phyloP scores from a whole-genome alignment of 2,329 filamentous ascomycete genomes.

The Neophaeococcomyces mojaviensis region DNA sequence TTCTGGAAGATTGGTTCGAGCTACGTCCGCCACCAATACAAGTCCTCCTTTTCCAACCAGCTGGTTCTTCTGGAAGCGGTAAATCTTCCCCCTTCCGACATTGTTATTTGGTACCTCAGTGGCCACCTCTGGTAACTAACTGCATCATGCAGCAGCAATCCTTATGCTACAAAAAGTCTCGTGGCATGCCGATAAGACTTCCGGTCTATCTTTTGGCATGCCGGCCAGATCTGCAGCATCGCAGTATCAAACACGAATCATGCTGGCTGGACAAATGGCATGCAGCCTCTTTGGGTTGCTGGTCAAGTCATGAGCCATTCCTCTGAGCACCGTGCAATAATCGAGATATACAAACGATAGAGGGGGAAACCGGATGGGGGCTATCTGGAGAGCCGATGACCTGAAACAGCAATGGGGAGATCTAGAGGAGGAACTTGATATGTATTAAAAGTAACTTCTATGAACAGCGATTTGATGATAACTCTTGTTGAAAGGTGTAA shows the following conservation, averaged over 20 bases:
- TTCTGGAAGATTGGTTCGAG: no score
- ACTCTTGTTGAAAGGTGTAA: no score
- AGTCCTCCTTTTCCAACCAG: conserved; percentile 30
- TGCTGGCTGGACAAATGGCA: conserved; percentile 50
- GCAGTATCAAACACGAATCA: conserved; percentile 49
- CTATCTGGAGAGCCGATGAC: conserved; percentile 47
- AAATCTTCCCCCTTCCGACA: conserved; percentile 37
- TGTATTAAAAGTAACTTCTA: no score
- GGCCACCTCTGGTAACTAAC: conserved; percentile 50
- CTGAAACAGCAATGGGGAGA: conserved; percentile 47
- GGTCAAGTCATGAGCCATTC: conserved; percentile 47
- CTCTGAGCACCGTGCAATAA: conserved; percentile 32
- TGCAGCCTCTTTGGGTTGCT: conserved; percentile 52
- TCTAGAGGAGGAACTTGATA: no score
- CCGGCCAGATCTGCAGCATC: conserved; percentile 49
- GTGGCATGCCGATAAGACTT: conserved; percentile 20
- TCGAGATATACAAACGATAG: conserved; percentile 43
- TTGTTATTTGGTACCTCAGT: conserved; percentile 48
- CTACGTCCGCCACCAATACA: conserved; percentile 42
- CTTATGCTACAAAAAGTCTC: conserved; percentile 44
- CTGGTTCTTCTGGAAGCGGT: conserved; percentile 20
- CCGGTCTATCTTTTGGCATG: conserved; percentile 48
- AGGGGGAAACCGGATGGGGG: conserved; percentile 49
- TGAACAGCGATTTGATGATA: no score
- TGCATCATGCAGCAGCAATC: conserved; percentile 51